Evolutionary conservation across 2,329 filamentous ascomycete species (phyloP).

Genomic region (Pezicula radicicola): DNA sequence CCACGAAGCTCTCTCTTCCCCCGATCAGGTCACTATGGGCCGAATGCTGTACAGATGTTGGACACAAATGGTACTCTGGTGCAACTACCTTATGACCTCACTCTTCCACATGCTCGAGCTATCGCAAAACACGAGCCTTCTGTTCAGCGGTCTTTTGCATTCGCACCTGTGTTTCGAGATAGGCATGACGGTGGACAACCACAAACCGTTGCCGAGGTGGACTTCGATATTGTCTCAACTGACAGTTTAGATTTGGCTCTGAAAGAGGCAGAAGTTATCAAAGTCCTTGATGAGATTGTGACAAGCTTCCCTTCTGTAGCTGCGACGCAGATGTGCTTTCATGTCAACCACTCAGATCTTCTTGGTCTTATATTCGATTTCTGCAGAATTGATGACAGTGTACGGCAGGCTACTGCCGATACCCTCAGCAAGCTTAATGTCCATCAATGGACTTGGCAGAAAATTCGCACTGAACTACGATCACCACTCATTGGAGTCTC

Average conservation of each 20-base stretch:
- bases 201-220: slow-evolving; percentile 79
- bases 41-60: slow-evolving; percentile 74
- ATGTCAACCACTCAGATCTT: slow-evolving; percentile 85
- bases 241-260: slow-evolving; percentile 78
- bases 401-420: slow-evolving; percentile 73
- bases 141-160: slow-evolving; percentile 76
- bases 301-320: slow-evolving; percentile 74
- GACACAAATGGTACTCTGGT: slow-evolving; percentile 83
- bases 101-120: slow-evolving; percentile 80
- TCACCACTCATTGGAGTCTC: slow-evolving; percentile 79
- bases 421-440: slow-evolving; percentile 85
- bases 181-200: slow-evolving; percentile 77
- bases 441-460: slow-evolving; percentile 75
- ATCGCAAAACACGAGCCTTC: slow-evolving; percentile 71
- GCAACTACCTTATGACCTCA: slow-evolving; percentile 92
- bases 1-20: slow-evolving; percentile 77
- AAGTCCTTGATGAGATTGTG: slow-evolving; percentile 89
- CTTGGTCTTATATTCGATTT: slow-evolving; percentile 87
- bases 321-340: slow-evolving; percentile 76
- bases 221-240: slow-evolving; percentile 92
- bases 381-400: slow-evolving; percentile 71
- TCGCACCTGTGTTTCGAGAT: slow-evolving; percentile 85
- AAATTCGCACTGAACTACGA: slow-evolving; percentile 77
- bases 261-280: slow-evolving; percentile 91
- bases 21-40: slow-evolving; percentile 72